Percentiles rank a stretch among this genome's conserved stretches.
phyloP scores from a whole-genome alignment of 805 yeast genomes.

The Candida chilensis region DNA sequence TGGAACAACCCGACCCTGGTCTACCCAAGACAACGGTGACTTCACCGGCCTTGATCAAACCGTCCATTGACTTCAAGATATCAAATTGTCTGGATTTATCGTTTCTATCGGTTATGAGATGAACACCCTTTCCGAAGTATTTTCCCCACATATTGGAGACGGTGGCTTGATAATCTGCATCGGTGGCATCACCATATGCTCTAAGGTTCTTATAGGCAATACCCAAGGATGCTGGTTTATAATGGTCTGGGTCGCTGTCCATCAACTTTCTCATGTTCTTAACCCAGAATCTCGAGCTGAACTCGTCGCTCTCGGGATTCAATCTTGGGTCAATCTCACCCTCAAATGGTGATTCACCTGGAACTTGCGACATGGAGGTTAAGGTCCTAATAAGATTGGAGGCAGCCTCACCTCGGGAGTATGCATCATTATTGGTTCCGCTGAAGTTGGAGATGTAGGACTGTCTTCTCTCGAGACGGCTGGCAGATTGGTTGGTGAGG shows the following conservation, averaged over 20 bases:
- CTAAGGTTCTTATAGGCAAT: constrained; percentile 48
- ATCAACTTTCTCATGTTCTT: constrained; percentile 48
- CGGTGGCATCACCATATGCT: constrained; percentile 59
- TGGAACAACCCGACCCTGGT: constrained; percentile 79
- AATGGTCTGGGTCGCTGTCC: constrained; percentile 50
- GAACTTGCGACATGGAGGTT: constrained; percentile 43
- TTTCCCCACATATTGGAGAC: constrained; percentile 34
- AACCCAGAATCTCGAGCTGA: constrained; percentile 59
- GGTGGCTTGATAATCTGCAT: constrained; percentile 59
- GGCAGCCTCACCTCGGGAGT: neutral
- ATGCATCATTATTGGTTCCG: neutral
- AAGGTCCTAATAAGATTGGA: constrained; percentile 18
- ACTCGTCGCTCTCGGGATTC: constrained; percentile 51
- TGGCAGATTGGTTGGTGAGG: constrained; percentile 18
- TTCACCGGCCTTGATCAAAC: constrained; percentile 51
- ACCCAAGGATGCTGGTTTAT: constrained; percentile 52
- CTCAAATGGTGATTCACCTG: constrained; percentile 32
- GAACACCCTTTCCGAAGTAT: constrained; percentile 14
- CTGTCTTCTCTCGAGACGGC: no score
- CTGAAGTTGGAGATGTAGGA: no score
- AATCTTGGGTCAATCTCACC: constrained; percentile 31
- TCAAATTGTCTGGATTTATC: constrained; percentile 25
- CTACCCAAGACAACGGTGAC: constrained; percentile 67
- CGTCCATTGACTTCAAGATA: constrained; percentile 61
- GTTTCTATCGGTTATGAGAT: constrained; percentile 11